Base-by-base conservation (phyloP, 768 basidiomycete genomes). In the Calvatia gigantea region DNA sequence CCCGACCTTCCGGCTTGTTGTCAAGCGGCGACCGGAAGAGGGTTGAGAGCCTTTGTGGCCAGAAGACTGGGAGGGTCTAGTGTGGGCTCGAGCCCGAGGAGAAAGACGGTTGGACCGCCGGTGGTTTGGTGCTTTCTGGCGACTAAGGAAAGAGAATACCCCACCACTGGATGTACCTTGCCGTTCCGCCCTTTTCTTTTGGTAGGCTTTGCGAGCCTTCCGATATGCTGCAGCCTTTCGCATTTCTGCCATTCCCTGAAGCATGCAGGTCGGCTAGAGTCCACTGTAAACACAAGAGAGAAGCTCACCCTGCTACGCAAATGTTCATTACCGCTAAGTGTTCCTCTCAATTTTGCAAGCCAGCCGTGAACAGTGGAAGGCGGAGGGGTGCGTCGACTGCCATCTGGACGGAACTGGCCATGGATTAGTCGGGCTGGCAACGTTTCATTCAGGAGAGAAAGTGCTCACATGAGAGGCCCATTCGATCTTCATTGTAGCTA, bases 331-430 rank as follows among this genome's bases (percentile, higher is more conserved):
- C 85, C 86, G 29, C 77, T 64, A 29, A 89, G 73, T 11, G 87
- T 89, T 23, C 87, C 88, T 58, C 87, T 78, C 80, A 84, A 80
- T 69, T 89, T 90, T n/a, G 84, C 82, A 57, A 89, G 73, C 86
- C 87, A 90, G 29, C 88, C 88, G 60, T 90, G 88, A 67, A 87
- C 76, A 9, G 79, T 77, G 5, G 80, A 84, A 38, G 79, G 78
- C 29, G 74, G 76, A 45, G 79, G 82, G 42, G 70, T 75, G 37
- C 73, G 71, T 48, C 76, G 75, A 50, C 70, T 67, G 41, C 76
- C 77, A 65, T 79, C 77, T 17, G 73, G 58, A 57, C 71, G 68
- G 61, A 73, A 76, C 77, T 80, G 54, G 19, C 47, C 8, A 39
- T 41, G 12, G 8, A 27, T 44, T 17, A 48, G 42, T 55, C 21